Conservation (phyloP, 805 yeast species). For the Isabelozyma gotoi region DNA sequence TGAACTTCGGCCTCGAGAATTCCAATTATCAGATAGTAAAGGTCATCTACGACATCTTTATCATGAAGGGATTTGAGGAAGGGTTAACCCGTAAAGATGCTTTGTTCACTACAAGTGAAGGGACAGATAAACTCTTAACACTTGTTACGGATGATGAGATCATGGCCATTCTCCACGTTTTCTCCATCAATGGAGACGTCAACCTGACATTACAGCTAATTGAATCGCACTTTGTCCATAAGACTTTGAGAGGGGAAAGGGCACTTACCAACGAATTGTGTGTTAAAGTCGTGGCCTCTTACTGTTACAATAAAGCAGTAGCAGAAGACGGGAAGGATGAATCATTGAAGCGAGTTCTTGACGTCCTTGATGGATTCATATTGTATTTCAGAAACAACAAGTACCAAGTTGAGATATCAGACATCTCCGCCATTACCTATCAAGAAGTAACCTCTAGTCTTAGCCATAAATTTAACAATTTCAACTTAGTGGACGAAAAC, state of each 20-base stretch:
- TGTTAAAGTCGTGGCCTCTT: constrained; percentile 31
- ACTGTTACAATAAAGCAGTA: constrained; percentile 23
- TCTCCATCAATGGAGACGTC: constrained; percentile 39
- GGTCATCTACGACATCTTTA: constrained; percentile 23
- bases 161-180: constrained; percentile 25
- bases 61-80: constrained; percentile 27
- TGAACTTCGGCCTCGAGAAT: constrained; percentile 20
- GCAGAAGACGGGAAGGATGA: constrained; percentile 15
- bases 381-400: constrained; percentile 2
- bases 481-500: not conserved
- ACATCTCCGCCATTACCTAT: not conserved
- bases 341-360: constrained; percentile 28
- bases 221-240: constrained; percentile 36
- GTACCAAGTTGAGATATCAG: too few species aligned
- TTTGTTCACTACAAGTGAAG: constrained; percentile 13
- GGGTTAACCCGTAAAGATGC: constrained; percentile 23
- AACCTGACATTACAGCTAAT: constrained; percentile 30
- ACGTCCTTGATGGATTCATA: constrained; percentile 27
- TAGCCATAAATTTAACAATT: not conserved
- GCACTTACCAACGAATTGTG: constrained; percentile 34
- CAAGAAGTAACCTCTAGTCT: not conserved
- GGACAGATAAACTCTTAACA: constrained; percentile 8
- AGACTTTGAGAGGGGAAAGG: constrained; percentile 27
- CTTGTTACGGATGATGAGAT: constrained; percentile 21
- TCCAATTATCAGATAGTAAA: constrained; percentile 29